Evolutionary conservation across 2,329 filamentous ascomycete species (phyloP).

Genomic region (Aspergillus tamarii): DNA sequence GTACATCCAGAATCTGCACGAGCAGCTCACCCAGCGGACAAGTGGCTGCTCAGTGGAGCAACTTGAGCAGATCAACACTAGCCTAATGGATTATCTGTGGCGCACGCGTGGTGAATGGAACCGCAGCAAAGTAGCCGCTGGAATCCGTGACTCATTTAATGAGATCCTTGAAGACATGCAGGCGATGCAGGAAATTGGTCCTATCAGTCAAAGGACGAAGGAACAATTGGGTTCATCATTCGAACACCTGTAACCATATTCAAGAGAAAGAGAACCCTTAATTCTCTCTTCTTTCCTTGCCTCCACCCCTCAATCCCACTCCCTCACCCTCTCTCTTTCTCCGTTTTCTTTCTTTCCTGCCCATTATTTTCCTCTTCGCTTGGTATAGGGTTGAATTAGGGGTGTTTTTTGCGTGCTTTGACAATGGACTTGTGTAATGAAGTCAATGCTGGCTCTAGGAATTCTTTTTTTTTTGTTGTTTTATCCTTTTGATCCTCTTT

Average conservation of each 20-base stretch:
- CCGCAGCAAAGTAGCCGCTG: constrained; percentile 69
- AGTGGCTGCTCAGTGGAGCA: constrained; percentile 88
- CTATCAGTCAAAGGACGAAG: constrained; percentile 40
- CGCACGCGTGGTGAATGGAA: constrained; percentile 78
- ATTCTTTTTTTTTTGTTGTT: neutral
- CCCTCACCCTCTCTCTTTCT: constrained; percentile 1
- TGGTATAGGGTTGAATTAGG: constrained; percentile 5
- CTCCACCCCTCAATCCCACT: neutral
- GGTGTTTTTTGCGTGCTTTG: constrained; percentile 8
- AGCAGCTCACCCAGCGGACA: constrained; percentile 67
- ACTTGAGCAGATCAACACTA: constrained; percentile 87
- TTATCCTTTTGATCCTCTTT: neutral
- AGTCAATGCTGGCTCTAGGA: constrained; percentile 18
- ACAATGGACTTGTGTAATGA: constrained; percentile 22
- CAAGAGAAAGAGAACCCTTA: neutral
- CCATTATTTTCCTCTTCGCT: constrained; percentile 12
- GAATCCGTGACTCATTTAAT: constrained; percentile 73
- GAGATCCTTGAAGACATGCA: constrained; percentile 62
- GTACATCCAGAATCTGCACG: constrained; percentile 62
- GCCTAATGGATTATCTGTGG: constrained; percentile 92
- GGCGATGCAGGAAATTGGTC: constrained; percentile 52
- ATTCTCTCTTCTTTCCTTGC: neutral
- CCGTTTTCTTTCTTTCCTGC: constrained; percentile 13
- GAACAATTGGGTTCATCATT: constrained; percentile 29
- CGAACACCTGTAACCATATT: neutral